phyloP scores from a whole-genome alignment of 225 moss, liverwort and hornwort genomes.

The Pseudisothecium myosuroides region DNA sequence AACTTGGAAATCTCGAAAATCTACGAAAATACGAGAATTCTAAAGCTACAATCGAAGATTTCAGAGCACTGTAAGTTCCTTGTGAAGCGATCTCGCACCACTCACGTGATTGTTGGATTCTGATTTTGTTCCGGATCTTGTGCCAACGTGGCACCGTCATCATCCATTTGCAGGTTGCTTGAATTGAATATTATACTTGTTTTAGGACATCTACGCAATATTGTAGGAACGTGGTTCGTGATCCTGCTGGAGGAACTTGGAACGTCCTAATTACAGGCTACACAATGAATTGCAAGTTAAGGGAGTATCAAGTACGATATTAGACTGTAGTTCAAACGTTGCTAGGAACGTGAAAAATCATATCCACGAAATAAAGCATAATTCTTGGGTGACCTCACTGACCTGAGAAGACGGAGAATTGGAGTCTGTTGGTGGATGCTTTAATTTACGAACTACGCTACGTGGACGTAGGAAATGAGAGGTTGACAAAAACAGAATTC shows the following conservation, averaged over 20 bases:
- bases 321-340: too few species aligned
- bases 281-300: not conserved
- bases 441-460: not conserved
- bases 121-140: not conserved
- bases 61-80: not conserved
- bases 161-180: not conserved
- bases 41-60: not conserved
- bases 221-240: not conserved
- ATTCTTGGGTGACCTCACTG: too few species aligned
- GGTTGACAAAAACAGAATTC: not conserved
- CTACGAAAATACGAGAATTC: not conserved
- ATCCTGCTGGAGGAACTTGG: not conserved
- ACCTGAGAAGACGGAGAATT: not conserved
- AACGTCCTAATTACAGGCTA: not conserved
- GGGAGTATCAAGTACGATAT: too few species aligned
- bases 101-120: not conserved
- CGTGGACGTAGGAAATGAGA: not conserved
- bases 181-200: not conserved
- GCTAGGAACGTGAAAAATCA: not conserved
- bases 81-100: not conserved
- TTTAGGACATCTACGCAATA: not conserved
- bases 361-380: too few species aligned
- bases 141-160: not conserved
- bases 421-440: not conserved
- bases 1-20: not conserved